Percentiles rank a stretch among this genome's conserved stretches.
phyloP scores from a whole-genome alignment of 23 red algal species.

The Agarophyton chilense region DNA sequence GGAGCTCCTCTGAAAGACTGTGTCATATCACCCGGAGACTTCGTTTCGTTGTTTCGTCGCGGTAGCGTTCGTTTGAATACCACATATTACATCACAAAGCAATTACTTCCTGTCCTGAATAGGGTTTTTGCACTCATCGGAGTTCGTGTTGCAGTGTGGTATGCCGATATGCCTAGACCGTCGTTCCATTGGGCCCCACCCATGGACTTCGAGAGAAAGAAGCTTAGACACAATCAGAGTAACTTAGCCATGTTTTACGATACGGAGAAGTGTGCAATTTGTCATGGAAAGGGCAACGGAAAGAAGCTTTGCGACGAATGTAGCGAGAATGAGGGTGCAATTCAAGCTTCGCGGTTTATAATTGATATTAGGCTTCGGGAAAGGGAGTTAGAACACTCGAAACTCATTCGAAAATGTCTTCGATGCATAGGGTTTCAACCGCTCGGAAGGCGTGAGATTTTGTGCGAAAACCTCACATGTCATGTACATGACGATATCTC shows the following conservation, averaged over 20 bases:
- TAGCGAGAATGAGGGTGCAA: neutral
- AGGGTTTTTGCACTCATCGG: constrained; percentile 79
- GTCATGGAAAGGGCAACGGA: constrained; percentile 24
- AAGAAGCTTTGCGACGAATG: constrained; percentile 40
- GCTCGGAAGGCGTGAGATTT: constrained; percentile 20
- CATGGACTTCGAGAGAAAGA: neutral
- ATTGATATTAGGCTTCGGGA: constrained; percentile 23
- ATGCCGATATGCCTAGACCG: constrained; percentile 74
- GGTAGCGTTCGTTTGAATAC: constrained; percentile 78
- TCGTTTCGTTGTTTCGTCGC: constrained; percentile 9
- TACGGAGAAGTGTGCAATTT: constrained; percentile 36
- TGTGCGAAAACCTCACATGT: constrained; percentile 33
- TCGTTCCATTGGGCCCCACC: constrained; percentile 14
- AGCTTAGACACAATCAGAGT: constrained; percentile 39
- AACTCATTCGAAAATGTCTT: constrained; percentile 21
- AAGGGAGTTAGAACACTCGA: neutral
- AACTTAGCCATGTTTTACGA: constrained; percentile 53
- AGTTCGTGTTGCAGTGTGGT: constrained; percentile 77
- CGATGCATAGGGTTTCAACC: constrained; percentile 28
- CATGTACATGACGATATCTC: constrained; percentile 9
- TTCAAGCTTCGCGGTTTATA: constrained; percentile 57
- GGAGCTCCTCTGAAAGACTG: constrained; percentile 84
- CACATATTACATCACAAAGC: constrained; percentile 95
- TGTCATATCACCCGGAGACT: constrained; percentile 74
- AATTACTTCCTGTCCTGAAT: constrained; percentile 87